Conservation (phyloP, 1,284 basidiomycete genomes). For the Sporisorium reilianum region DNA sequence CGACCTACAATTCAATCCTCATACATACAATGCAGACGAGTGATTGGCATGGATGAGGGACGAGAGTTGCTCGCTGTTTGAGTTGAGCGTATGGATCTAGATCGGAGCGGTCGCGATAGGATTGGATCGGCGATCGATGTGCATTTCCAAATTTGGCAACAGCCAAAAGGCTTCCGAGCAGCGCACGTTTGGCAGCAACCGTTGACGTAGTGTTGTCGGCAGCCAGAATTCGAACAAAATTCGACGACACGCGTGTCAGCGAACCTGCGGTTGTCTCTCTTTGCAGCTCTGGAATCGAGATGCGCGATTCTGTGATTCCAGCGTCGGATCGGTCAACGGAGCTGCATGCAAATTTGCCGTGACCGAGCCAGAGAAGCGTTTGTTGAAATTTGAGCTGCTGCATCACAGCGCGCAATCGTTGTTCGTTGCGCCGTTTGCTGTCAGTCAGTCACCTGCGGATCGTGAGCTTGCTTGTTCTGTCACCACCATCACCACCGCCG, state of each 20-base stretch:
- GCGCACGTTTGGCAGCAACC: neutral
- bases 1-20: neutral
- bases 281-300: no score
- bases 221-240: conserved; percentile 1
- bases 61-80: no score
- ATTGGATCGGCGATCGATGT: neutral
- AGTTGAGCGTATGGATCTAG: no score
- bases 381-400: no score
- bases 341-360: no score
- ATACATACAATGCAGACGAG: neutral
- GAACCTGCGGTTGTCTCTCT: conserved; percentile 9
- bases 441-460: no score
- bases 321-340: no score
- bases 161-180: neutral
- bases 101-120: neutral
- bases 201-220: conserved; percentile 8
- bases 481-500: neutral
- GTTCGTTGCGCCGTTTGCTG: no score
- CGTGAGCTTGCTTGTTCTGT: no score
- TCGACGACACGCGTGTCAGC: conserved; percentile 3
- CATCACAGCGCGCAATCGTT: no score
- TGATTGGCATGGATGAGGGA: neutral
- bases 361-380: no score
- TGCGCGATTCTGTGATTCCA: no score
- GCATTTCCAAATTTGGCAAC: conserved; percentile 7